Percentiles rank a stretch among this genome's conserved stretches.
Conservation (phyloP, 73 alveolate genomes). For the Paramecium pentaurelia region DNA sequence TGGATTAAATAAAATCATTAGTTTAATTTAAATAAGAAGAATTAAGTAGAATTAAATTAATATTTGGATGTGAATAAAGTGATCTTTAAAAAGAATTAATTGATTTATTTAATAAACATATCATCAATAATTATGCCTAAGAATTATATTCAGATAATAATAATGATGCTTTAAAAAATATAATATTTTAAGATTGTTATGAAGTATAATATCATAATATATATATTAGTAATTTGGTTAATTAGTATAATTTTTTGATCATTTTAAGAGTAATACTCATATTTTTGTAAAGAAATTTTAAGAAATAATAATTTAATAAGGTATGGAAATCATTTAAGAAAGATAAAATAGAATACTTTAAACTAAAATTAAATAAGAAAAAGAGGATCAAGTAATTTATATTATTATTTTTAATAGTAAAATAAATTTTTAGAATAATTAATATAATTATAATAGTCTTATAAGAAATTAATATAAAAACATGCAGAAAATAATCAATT, state of each 20-base stretch:
- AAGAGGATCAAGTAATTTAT: not conserved
- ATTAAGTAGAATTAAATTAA: not conserved
- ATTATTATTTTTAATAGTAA: not conserved
- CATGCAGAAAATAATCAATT: not conserved
- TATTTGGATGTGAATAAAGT: not conserved
- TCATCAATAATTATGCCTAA: not conserved
- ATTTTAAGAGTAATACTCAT: not conserved
- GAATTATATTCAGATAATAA: not conserved
- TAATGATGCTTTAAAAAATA: not conserved
- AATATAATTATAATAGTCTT: not conserved
- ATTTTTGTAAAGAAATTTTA: not conserved
- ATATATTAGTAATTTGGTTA: not conserved
- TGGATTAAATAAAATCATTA: not conserved
- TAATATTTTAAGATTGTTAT: not conserved
- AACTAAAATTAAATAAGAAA: not conserved
- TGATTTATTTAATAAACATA: not conserved
- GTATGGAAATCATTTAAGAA: not conserved
- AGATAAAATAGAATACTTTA: not conserved
- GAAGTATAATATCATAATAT: not conserved
- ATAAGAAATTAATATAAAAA: not conserved
- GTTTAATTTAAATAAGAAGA: not conserved
- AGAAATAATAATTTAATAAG: not conserved
- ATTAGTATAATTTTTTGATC: not conserved
- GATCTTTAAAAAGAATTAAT: not conserved
- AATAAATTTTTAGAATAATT: not conserved